Evolutionary conservation across 179 eudicot genomes (phyloP), one percentile per base, ranked within the genome.

Genomic region (Spergularia azorica): DNA sequence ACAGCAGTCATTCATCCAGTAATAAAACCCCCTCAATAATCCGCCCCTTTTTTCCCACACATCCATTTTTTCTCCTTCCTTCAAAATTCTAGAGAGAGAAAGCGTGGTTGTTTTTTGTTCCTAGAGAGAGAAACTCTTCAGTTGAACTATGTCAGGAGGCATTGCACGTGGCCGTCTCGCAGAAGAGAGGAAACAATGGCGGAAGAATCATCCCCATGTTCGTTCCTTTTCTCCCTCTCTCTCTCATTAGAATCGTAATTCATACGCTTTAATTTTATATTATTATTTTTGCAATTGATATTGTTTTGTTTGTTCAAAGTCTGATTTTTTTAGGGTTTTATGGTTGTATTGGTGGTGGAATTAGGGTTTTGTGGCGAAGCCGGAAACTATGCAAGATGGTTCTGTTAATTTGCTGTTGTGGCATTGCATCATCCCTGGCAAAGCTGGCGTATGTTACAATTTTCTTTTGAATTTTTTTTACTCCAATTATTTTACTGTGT

Each of bases 161-260:
- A 82, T 82, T 57, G 85, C 85, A 17, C 82, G 85, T 51, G 85
- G 85, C 58, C 82, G 85, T 75, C 79, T 82, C 2, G 77, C 85
- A 15, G 85, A 82, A 72, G 85, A 82, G 65, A 52, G 85, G 14
- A 82, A 79, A 72, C 71, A 76, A 64, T 82, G 85, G 85, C 85
- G 85, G 9, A 82, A 82, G 72, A 82, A 82, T 71, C 85, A 82
- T 4, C 85, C 85, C 11, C 85, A 82, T 75, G 85, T 82, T n/a
- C 18, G 52, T 70, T 4, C 36, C 17, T 57, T 62, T 46, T 51
- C 17, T 43, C 63, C 1, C 50, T 62, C 38, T 18, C 36, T 12
- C 48, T 43, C 57, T 0, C 67, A 15, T 0, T 0, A 26, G 2
- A 48, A 0, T 51, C 15, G 48, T 43, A 43, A 43, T 43, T 26